Conservation (phyloP, 768 basidiomycete genomes). For the Amanita exitialis region DNA sequence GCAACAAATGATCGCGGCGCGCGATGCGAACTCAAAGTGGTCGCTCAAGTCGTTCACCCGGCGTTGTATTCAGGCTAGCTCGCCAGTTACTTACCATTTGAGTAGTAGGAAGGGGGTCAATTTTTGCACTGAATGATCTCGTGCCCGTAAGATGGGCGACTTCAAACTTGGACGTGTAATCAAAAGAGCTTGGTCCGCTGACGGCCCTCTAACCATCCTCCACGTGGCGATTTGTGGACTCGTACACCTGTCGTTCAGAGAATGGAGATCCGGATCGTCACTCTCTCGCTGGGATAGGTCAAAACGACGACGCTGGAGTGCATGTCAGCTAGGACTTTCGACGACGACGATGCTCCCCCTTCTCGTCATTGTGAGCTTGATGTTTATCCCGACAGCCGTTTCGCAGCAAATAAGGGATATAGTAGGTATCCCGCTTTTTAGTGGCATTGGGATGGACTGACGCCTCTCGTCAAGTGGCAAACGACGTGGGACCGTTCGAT, state of each 20-base stretch:
- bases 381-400: not conserved
- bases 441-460: not conserved
- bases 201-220: not conserved
- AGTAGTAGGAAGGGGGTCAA: too few species aligned
- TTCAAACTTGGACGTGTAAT: too few species aligned
- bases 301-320: not conserved
- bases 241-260: not conserved
- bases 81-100: too few species aligned
- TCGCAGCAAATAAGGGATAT: slow-evolving; percentile 1
- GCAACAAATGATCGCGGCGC: too few species aligned
- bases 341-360: slow-evolving; percentile 15
- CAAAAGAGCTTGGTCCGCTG: not conserved
- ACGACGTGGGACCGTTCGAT: slow-evolving; percentile 43
- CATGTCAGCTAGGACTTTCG: too few species aligned
- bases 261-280: too few species aligned
- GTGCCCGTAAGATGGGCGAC: too few species aligned
- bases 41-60: too few species aligned
- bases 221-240: not conserved
- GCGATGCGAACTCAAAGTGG: too few species aligned
- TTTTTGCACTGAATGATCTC: too few species aligned
- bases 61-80: too few species aligned
- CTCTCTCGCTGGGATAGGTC: not conserved
- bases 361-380: slow-evolving; percentile 5
- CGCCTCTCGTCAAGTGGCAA: slow-evolving; percentile 35
- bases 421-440: not conserved